Conservation (phyloP, 1,284 basidiomycete species). For the Cryptococcus sp. region DNA sequence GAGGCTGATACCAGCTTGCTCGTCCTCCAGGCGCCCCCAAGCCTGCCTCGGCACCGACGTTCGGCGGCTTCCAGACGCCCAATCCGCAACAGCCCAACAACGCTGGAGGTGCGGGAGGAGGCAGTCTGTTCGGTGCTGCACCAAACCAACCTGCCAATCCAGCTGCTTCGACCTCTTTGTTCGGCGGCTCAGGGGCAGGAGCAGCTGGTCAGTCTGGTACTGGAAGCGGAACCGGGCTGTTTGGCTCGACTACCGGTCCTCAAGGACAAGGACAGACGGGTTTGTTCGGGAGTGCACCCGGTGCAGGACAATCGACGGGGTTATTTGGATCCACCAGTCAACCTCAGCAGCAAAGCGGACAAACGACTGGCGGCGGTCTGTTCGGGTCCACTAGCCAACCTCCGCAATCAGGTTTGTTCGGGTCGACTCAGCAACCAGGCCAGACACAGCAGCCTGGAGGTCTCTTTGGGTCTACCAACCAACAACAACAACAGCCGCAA, state of each 20-base stretch:
- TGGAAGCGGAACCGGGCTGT: conserved; percentile 21
- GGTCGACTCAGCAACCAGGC: background rate
- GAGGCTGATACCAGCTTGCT: background rate
- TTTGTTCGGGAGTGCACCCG: background rate
- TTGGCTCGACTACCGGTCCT: conserved; percentile 32
- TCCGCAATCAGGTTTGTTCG: background rate
- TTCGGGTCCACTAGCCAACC: conserved; percentile 3
- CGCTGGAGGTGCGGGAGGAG: background rate
- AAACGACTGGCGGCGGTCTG: background rate
- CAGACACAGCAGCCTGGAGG: conserved; percentile 24
- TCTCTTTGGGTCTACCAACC: conserved; percentile 47
- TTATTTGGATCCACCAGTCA: conserved; percentile 44
- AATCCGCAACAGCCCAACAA: conserved; percentile 13
- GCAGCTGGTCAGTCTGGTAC: conserved; percentile 7
- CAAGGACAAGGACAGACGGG: background rate
- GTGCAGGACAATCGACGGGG: background rate
- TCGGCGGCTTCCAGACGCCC: conserved; percentile 23
- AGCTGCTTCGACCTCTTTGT: conserved; percentile 17
- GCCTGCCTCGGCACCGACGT: conserved; percentile 20
- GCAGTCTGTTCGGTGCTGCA: conserved; percentile 18
- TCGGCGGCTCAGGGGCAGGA: conserved; percentile 17
- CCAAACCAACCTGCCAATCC: conserved; percentile 20
- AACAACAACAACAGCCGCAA: conserved; percentile 15
- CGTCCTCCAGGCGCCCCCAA: conserved; percentile 3
- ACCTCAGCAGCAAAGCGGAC: conserved; percentile 5